Evolutionary conservation across 1,139 yeast species (phyloP).

Genomic region (Chernovozyma aurita): DNA sequence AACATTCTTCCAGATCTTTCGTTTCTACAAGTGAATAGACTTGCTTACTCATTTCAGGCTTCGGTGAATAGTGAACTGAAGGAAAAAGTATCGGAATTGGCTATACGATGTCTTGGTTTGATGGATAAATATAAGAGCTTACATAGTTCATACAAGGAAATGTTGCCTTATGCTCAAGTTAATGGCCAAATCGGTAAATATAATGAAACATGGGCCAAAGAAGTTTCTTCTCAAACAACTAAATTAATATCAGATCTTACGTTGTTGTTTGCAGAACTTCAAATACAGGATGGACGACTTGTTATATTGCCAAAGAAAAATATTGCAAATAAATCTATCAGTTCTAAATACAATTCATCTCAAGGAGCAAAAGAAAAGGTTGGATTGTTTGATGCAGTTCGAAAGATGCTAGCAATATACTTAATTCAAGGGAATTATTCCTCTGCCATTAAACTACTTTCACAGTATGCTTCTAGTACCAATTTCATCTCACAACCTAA

Average conservation of each 20-base stretch:
- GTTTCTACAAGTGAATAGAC: constrained; percentile 2
- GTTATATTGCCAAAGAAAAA: too few species aligned
- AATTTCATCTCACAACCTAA: constrained; percentile 16
- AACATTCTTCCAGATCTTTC: constrained; percentile 2
- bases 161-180: constrained; percentile 9
- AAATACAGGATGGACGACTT: not conserved
- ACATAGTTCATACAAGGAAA: constrained; percentile 13
- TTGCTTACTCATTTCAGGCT: constrained; percentile 1
- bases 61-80: not conserved
- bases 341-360: not conserved
- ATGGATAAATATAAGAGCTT: constrained; percentile 19
- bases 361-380: not conserved
- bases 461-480: constrained; percentile 1
- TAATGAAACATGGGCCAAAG: constrained; percentile 9
- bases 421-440: constrained; percentile 1
- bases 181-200: constrained; percentile 4
- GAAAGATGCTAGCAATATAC: not conserved
- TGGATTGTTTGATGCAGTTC: constrained; percentile 2
- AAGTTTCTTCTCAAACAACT: not conserved
- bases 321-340: too few species aligned
- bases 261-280: not conserved
- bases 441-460: constrained; percentile 1
- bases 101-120: constrained; percentile 9
- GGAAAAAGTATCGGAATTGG: not conserved
- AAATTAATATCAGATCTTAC: not conserved